Percentiles rank a stretch among this genome's conserved stretches.
Conservation (phyloP, 2,329 filamentous ascomycete species). For the Diaporthe longicolla region DNA sequence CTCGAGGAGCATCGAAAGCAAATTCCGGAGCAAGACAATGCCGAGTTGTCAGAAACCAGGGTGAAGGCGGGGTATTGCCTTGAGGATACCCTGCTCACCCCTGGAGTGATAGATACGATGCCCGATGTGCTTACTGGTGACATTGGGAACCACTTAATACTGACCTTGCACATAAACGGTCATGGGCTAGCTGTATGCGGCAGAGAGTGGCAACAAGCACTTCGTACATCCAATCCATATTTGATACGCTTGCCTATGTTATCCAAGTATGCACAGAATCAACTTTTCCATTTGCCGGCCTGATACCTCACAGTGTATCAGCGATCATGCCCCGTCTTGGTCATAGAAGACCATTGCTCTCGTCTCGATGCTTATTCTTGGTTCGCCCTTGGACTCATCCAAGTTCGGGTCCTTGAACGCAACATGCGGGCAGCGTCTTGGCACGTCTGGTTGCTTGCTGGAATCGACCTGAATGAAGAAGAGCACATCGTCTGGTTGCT, state of each 20-base stretch:
- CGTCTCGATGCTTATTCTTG: conserved; percentile 70
- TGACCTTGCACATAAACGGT: not conserved
- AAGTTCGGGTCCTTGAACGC: conserved; percentile 64
- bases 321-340: conserved; percentile 2
- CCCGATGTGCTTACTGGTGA: not conserved
- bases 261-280: not conserved
- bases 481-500: conserved; percentile 41
- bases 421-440: conserved; percentile 66
- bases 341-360: conserved; percentile 65
- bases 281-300: not conserved
- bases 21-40: not conserved
- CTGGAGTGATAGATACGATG: not conserved
- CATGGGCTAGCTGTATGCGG: conserved; percentile 6
- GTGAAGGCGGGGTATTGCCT: not conserved
- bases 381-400: conserved; percentile 54
- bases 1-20: too few species aligned
- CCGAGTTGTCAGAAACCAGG: not conserved
- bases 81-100: not conserved
- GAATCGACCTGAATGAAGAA: conserved; percentile 45
- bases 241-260: not conserved
- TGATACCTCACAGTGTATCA: too few species aligned
- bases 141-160: not conserved
- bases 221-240: not conserved
- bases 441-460: conserved; percentile 59
- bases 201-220: not conserved